Base-by-base conservation (phyloP, 2,329 filamentous ascomycete genomes). In the Stemphylium vesicarium region DNA sequence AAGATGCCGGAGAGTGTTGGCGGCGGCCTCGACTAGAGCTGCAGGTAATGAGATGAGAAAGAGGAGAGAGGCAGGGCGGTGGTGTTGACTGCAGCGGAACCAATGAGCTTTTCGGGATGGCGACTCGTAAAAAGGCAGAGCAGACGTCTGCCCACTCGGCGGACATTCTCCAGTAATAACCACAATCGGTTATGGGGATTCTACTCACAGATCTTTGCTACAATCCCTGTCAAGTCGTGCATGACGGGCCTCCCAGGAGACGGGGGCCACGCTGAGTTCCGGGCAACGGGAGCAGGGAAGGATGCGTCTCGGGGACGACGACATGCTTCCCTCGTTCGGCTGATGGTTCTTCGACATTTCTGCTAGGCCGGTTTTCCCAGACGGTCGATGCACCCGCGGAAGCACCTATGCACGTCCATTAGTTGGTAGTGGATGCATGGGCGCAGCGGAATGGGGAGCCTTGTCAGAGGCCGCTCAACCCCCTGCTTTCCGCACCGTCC, bases 131-230 rank as follows among this genome's bases (percentile, higher is more conserved):
- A 63, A 67, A 63, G 57, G 59, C 61, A 70, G 62, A 63, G 59
- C 56, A 66, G 64, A 52, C 49, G 41, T 56, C 60, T 63, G 63
- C 53, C 59, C 68, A 68, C 66, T 69, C 64, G 69, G 69, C 69
- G 72, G 73, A 74, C 66, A 70, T 60, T 65, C 62, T 70, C 71
- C 62, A 71, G 70, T 75, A 74, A 74, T 75, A 75, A 74, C 70
- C 64, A 70, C 66, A 69, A 70, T 73, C 71, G 69, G 64, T 64
- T 64, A 63, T 70, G 59, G 59, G 58, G 63, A 64, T 67, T 65
- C 56, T 65, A 62, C 66, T 68, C 66, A 63, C 64, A 69, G 70
- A 72, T 75, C 71, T 72, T 58, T 66, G 56, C 60, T 41, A 20
- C 47, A 36, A 71, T 62, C 73, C 72, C 64, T 72, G 71, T 62